phyloP scores from a whole-genome alignment of 2,329 filamentous ascomycete genomes.

The Geosmithia morbida region DNA sequence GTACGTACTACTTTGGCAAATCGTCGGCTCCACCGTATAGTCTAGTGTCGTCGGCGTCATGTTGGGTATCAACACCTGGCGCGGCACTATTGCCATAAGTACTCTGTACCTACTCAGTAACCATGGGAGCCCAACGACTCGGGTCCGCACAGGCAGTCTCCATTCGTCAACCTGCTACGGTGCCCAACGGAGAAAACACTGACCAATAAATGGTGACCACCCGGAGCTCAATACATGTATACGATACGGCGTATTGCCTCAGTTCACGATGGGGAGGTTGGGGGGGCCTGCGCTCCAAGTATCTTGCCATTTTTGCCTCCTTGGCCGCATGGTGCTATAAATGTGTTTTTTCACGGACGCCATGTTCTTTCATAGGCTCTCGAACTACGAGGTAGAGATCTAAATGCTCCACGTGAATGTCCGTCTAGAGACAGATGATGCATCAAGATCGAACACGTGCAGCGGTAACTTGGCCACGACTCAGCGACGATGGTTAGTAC shows the following conservation, averaged over 20 bases:
- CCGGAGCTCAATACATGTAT: too few species aligned
- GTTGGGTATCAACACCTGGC: constrained; percentile 4
- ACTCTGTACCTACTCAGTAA: not conserved
- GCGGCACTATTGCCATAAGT: not conserved
- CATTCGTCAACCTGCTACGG: not conserved
- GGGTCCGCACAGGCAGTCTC: not conserved
- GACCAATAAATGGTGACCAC: not conserved
- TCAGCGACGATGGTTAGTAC: not conserved
- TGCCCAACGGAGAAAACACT: not conserved
- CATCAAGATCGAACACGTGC: not conserved
- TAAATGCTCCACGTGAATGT: not conserved
- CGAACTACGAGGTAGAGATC: too few species aligned
- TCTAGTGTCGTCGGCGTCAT: not conserved
- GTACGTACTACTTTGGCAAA: not conserved
- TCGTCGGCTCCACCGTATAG: not conserved
- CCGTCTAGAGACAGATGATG: not conserved
- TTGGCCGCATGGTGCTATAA: not conserved
- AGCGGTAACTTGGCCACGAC: not conserved
- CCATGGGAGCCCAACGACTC: not conserved
- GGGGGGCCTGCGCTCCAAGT: too few species aligned
- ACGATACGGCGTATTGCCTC: too few species aligned
- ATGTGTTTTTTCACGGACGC: not conserved
- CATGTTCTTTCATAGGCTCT: not conserved
- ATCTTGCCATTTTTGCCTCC: not conserved
- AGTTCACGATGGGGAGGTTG: too few species aligned